Conservation (phyloP, 805 yeast genomes). For the Brettanomyces nanus region DNA sequence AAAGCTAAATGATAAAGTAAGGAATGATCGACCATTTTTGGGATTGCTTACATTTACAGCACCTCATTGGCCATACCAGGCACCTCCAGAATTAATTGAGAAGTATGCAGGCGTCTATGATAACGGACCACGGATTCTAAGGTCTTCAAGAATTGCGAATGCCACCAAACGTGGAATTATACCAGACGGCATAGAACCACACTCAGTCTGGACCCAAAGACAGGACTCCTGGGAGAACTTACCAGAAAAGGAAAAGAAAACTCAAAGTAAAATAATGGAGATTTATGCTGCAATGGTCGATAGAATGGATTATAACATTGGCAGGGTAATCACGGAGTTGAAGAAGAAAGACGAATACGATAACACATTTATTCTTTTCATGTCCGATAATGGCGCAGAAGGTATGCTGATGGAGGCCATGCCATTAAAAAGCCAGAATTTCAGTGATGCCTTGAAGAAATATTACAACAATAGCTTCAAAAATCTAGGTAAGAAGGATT, state of each 20-base stretch:
- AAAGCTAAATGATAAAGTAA: slow-evolving; percentile 22
- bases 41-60: slow-evolving; percentile 52
- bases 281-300: slow-evolving; percentile 62
- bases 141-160: slow-evolving; percentile 30
- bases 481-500: slow-evolving; percentile 40
- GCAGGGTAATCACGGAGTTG: slow-evolving; percentile 36
- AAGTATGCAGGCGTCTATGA: slow-evolving; percentile 42
- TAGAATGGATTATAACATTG: slow-evolving; percentile 42
- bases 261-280: slow-evolving; percentile 41
- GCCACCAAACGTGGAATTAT: slow-evolving; percentile 41
- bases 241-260: slow-evolving; percentile 27
- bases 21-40: slow-evolving; percentile 43
- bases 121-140: slow-evolving; percentile 38
- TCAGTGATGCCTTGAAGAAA: slow-evolving; percentile 20
- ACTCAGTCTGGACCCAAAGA: slow-evolving; percentile 34
- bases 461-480: slow-evolving; percentile 35
- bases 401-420: slow-evolving; percentile 51
- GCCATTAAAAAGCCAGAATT: slow-evolving; percentile 31
- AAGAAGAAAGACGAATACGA: slow-evolving; percentile 37
- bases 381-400: slow-evolving; percentile 62
- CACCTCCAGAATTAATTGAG: slow-evolving; percentile 38
- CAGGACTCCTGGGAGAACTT: slow-evolving; percentile 37
- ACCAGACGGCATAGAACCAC: slow-evolving; percentile 36
- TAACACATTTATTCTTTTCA: slow-evolving; percentile 48
- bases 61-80: slow-evolving; percentile 63